phyloP scores from a whole-genome alignment of 768 basidiomycete genomes.

The Auriscalpium orientale region DNA sequence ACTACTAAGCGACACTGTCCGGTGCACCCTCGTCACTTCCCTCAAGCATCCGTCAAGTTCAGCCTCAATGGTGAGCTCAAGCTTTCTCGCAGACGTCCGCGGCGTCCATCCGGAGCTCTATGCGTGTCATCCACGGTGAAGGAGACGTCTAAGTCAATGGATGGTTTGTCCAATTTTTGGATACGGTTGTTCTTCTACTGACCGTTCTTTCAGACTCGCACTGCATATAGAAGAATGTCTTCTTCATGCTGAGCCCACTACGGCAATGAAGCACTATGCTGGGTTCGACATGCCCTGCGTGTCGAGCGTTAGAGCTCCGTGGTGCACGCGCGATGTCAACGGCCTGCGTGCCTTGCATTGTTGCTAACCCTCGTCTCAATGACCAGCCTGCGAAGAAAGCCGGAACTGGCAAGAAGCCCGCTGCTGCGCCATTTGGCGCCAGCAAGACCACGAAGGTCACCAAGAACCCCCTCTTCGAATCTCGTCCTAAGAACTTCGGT shows the following conservation, averaged over 20 bases:
- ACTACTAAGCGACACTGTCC: too few species aligned
- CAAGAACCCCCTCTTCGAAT: constrained; percentile 96
- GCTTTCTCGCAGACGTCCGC: too few species aligned
- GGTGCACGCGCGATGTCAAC: constrained; percentile 27
- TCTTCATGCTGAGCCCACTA: constrained; percentile 29
- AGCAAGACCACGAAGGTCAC: constrained; percentile 65
- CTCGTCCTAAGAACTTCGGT: constrained; percentile 86
- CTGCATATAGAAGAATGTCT: neutral
- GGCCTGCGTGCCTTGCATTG: constrained; percentile 19
- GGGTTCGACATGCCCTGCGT: constrained; percentile 26
- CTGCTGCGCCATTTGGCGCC: constrained; percentile 75
- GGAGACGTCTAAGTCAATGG: too few species aligned
- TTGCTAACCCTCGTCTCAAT: constrained; percentile 71
- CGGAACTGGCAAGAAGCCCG: constrained; percentile 76
- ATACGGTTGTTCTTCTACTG: too few species aligned
- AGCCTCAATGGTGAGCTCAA: too few species aligned
- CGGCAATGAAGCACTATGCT: constrained; percentile 38
- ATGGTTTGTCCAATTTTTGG: too few species aligned
- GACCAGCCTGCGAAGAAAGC: constrained; percentile 80
- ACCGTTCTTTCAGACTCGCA: too few species aligned
- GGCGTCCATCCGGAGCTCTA: too few species aligned
- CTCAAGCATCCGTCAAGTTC: too few species aligned
- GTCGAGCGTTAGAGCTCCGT: constrained; percentile 43
- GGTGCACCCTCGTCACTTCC: too few species aligned
- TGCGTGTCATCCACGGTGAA: too few species aligned